Percentiles rank a stretch among this genome's conserved stretches.
Evolutionary conservation across 164 flowering plant genomes (phyloP).

Genomic region (Echeveria elegans): DNA sequence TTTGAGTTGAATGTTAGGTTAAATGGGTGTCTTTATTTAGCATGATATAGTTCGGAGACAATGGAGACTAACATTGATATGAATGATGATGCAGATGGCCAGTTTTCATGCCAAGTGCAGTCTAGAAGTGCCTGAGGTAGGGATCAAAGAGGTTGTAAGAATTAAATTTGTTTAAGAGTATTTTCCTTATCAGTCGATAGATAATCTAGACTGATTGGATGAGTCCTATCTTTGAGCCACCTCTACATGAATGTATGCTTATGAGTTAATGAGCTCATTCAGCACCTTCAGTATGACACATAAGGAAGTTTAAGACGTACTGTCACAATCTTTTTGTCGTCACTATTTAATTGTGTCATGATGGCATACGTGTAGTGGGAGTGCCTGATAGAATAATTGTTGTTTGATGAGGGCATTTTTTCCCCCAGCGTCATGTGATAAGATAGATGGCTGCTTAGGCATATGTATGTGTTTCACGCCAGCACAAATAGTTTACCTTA

Average conservation of each 20-base stretch:
- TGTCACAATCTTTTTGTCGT: background rate
- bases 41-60: background rate
- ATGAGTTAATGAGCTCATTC: background rate
- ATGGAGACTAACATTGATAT: too few relatives aligned
- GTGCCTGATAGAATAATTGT: background rate
- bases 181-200: background rate
- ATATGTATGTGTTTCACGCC: background rate
- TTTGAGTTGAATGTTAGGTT: too few relatives aligned
- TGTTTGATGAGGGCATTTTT: background rate
- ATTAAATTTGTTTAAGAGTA: background rate
- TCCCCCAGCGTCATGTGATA: background rate
- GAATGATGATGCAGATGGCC: too few relatives aligned
- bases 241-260: background rate
- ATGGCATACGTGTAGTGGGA: background rate
- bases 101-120: background rate
- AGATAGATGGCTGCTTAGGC: background rate
- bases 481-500: background rate
- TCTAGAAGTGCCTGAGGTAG: background rate
- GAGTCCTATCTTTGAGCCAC: too few relatives aligned
- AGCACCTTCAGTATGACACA: background rate
- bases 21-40: background rate
- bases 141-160: background rate
- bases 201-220: background rate
- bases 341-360: too few relatives aligned
- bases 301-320: background rate